phyloP scores from a whole-genome alignment of 2,329 filamentous ascomycete genomes.

The Pseudogymnoascus sp. region DNA sequence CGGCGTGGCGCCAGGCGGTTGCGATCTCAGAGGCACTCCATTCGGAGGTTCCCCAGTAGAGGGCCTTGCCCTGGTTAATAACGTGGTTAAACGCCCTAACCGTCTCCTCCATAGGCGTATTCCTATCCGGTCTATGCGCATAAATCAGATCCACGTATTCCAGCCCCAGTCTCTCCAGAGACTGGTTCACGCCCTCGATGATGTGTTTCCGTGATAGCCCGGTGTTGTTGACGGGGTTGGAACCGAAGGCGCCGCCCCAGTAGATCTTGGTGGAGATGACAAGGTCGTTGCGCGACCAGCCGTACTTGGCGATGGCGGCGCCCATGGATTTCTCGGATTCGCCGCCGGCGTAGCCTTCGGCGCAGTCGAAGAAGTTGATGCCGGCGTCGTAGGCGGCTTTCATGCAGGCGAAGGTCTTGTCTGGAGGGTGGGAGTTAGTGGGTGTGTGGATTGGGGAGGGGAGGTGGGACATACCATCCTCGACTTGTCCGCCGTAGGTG shows the following conservation, averaged over 20 bases:
- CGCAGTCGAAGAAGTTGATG: constrained; percentile 53
- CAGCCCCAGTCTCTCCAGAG: constrained; percentile 46
- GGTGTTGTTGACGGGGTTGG: constrained; percentile 58
- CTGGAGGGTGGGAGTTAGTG: constrained; percentile 27
- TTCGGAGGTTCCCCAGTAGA: constrained; percentile 66
- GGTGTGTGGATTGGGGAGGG: not conserved
- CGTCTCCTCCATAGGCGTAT: constrained; percentile 64
- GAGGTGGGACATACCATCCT: constrained; percentile 45
- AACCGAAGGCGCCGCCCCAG: constrained; percentile 54
- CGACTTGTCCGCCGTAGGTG: constrained; percentile 68
- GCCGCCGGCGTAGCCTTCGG: constrained; percentile 46
- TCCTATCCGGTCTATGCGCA: constrained; percentile 60
- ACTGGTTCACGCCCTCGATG: constrained; percentile 56
- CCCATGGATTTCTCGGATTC: constrained; percentile 50
- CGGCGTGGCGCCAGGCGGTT: constrained; percentile 53
- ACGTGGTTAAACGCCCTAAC: constrained; percentile 65
- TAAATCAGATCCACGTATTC: constrained; percentile 63
- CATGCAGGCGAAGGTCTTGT: constrained; percentile 54
- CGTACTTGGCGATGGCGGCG: constrained; percentile 47
- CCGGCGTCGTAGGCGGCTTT: constrained; percentile 52
- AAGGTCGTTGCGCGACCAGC: constrained; percentile 49
- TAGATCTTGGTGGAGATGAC: constrained; percentile 58
- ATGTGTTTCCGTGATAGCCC: constrained; percentile 64
- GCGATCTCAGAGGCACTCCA: constrained; percentile 61
- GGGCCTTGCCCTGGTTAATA: constrained; percentile 59